Base-by-base conservation (phyloP, 176 grass and related monocot species). In the Cocos nucifera region DNA sequence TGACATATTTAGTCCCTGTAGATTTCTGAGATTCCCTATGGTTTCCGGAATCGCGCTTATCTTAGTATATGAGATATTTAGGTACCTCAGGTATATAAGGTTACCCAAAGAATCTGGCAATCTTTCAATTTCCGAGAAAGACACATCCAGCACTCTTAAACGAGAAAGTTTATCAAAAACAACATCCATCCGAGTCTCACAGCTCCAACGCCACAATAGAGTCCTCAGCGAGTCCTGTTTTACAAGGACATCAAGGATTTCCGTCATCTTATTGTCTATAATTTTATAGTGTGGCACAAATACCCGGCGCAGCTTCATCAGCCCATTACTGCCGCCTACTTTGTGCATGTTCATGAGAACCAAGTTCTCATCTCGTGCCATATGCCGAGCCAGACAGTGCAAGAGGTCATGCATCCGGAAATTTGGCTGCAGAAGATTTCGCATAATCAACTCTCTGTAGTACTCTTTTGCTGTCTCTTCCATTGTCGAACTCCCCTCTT, bases 381-480 rank as follows among this genome's bases (percentile, higher is more conserved):
- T 60, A 35, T 78, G 50, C 64, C 74, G 79, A n/a, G 73, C 82
- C 51, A 86, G 68, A 67, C 63, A 62, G 5, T 72, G 73, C 44
- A 95, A 56, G 66, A 61, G 65, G 55, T 65, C 76, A 49, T 95
- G 90, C 79, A 89, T 74, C 44, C 67, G 76, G 73, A 68, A 86
- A 9, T 73, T 19, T 15, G 62, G 30, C 57, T 78, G 66, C 61
- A 95, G 71, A 49, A 95, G 82, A 65, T 86, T 72, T 70, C 90
- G 69, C 27, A 64, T 71, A 19, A 22, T 30, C 28, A 30, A 30
- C 28, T 30, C 28, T 30, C 5, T 30, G 28, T 30, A 30, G 5
- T 30, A 30, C 5, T 30, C 28, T 30, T 30, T 4, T 6, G 28
- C 28, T 30, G 5, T 30, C 28, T 30, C 28, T 30, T 30, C 28